A percentile compares a stretch with the other conserved stretches of the same genome.
Evolutionary conservation across 768 basidiomycete genomes (phyloP).

Genomic region (Chalciporus piperatus): DNA sequence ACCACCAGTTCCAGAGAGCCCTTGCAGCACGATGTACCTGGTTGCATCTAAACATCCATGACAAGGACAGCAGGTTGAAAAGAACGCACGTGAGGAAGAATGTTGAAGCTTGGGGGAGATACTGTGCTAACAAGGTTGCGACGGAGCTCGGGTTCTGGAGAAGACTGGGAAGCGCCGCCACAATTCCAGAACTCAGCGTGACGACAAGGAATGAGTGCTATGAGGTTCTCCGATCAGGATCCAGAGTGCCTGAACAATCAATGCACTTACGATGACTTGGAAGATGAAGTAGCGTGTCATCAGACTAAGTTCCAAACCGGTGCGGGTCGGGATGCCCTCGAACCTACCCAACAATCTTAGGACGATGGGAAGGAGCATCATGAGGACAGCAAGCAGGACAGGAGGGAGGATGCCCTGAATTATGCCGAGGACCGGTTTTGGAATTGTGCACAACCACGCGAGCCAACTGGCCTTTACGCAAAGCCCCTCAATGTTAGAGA

Average conservation of each 20-base stretch:
- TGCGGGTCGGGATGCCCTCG: constrained; percentile 86
- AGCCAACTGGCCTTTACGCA: constrained; percentile 68
- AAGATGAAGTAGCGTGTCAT: constrained; percentile 94
- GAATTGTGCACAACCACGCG: constrained; percentile 78
- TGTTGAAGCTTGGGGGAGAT: constrained; percentile 80
- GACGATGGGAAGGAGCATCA: constrained; percentile 86
- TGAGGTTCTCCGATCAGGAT: background rate
- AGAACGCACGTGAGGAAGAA: constrained; percentile 80
- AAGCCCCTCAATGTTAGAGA: constrained; percentile 78
- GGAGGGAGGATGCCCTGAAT: constrained; percentile 89
- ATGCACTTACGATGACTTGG: constrained; percentile 74
- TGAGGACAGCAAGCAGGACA: constrained; percentile 82
- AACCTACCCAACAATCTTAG: constrained; percentile 77
- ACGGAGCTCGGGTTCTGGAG: constrained; percentile 65
- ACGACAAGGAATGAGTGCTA: constrained; percentile 95
- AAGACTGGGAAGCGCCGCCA: constrained; percentile 63
- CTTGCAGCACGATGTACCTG: constrained; percentile 78
- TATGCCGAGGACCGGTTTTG: constrained; percentile 67
- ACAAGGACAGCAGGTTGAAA: background rate
- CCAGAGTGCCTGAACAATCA: no score
- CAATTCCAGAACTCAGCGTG: constrained; percentile 79
- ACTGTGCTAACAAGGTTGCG: constrained; percentile 67
- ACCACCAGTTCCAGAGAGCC: constrained; percentile 73
- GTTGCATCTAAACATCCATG: background rate
- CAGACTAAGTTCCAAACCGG: constrained; percentile 81